phyloP scores from a whole-genome alignment of 495 filamentous ascomycete species.

The Achaetomiella virescens region DNA sequence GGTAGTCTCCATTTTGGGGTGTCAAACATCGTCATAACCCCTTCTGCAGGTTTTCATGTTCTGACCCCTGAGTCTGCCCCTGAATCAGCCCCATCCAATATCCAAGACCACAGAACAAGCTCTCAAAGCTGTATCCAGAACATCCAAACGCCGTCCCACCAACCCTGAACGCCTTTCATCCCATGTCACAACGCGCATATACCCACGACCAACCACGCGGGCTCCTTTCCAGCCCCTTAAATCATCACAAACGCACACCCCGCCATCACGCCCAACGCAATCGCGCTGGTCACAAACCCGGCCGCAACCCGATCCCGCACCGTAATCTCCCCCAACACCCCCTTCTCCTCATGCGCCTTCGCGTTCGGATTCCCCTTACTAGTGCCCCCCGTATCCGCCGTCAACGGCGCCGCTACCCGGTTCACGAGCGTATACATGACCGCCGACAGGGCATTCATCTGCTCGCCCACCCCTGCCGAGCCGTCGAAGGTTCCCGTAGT shows the following conservation, averaged over 20 bases:
- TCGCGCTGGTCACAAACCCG: constrained; percentile 55
- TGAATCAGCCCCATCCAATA: not conserved
- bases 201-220: not conserved
- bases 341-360: constrained; percentile 40
- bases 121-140: not conserved
- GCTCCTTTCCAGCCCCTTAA: constrained; percentile 3
- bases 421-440: constrained; percentile 58
- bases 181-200: constrained; percentile 1
- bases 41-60: no score
- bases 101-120: not conserved
- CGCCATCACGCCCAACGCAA: constrained; percentile 48
- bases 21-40: no score
- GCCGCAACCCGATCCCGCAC: constrained; percentile 58
- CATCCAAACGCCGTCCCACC: constrained; percentile 8
- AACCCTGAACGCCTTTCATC: no score
- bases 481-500: constrained; percentile 35
- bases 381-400: constrained; percentile 55
- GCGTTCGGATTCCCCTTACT: constrained; percentile 54
- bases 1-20: no score
- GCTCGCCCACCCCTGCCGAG: constrained; percentile 56
- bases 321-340: constrained; percentile 37
- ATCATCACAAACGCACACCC: constrained; percentile 41
- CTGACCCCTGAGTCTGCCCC: no score
- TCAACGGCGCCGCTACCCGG: constrained; percentile 44
- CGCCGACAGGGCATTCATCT: constrained; percentile 64